These are phyloP conservation scores for Penicillium concentricum DNA, from an alignment of 2,329 filamentous ascomycete species.

Conservation along the genomic window DNA sequence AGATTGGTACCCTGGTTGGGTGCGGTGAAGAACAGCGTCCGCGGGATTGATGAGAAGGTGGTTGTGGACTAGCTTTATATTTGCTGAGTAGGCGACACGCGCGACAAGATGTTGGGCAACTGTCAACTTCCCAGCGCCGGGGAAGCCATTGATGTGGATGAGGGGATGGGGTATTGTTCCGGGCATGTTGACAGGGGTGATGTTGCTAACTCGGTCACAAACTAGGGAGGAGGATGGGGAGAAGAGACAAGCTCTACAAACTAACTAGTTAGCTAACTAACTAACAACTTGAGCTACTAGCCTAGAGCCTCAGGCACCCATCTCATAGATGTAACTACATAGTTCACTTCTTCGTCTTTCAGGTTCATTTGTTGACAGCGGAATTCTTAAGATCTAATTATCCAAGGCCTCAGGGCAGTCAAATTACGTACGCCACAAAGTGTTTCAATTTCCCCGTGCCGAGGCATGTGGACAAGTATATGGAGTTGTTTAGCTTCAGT, in stretches of 20 bases:
- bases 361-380: too few species aligned
- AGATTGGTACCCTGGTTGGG: neutral
- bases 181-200: neutral
- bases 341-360: too few species aligned
- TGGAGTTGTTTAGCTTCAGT: neutral
- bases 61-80: neutral
- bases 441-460: neutral
- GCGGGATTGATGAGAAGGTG: constrained; percentile 1
- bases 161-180: neutral
- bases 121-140: neutral
- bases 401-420: too few species aligned
- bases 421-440: too few species aligned
- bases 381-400: too few species aligned
- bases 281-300: too few species aligned
- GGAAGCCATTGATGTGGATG: neutral
- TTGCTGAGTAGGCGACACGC: neutral
- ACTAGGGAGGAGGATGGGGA: neutral
- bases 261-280: neutral
- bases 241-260: neutral
- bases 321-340: too few species aligned
- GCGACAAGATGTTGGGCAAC: neutral
- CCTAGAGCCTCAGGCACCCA: too few species aligned
- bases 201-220: neutral
- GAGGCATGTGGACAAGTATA: neutral
- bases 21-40: neutral